Conservation (phyloP, 345 rosid species). For the Populus simonii region DNA sequence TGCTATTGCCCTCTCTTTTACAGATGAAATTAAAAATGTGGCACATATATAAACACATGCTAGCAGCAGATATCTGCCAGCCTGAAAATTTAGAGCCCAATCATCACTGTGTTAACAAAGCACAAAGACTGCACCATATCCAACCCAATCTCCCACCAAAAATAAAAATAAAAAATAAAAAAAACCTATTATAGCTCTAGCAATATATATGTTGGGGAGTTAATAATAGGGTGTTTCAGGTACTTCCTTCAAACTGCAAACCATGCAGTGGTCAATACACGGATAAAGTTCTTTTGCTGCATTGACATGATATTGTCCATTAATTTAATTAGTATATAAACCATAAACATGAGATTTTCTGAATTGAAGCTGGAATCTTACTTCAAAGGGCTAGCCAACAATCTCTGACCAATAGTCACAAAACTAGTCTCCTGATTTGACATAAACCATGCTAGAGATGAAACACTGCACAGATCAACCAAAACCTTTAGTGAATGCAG, state of each 20-base stretch:
- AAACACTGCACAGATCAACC: slow-evolving; percentile 60
- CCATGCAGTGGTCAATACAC: too few species aligned
- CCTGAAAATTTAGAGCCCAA: not conserved
- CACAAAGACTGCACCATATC: too few species aligned
- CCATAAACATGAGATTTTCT: not conserved
- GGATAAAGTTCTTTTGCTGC: too few species aligned
- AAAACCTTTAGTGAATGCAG: not conserved
- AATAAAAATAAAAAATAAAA: too few species aligned
- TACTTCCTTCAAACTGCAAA: too few species aligned
- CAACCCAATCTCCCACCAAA: too few species aligned
- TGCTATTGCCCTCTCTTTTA: not conserved
- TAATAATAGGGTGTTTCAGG: too few species aligned
- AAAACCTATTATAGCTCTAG: too few species aligned
- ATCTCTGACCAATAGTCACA: slow-evolving; percentile 95
- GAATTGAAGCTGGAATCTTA: slow-evolving; percentile 25
- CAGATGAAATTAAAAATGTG: not conserved
- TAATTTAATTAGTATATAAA: not conserved
- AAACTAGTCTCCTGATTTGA: slow-evolving; percentile 99
- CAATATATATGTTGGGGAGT: too few species aligned
- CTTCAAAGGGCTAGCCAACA: slow-evolving; percentile 92
- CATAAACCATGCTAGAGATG: slow-evolving; percentile 99
- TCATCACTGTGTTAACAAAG: not conserved
- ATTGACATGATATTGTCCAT: too few species aligned
- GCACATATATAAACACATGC: not conserved
- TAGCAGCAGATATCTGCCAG: not conserved